These are phyloP conservation scores for Cinnamomum micranthum DNA, from an alignment of 164 flowering plant species.

Conservation along the genomic window DNA sequence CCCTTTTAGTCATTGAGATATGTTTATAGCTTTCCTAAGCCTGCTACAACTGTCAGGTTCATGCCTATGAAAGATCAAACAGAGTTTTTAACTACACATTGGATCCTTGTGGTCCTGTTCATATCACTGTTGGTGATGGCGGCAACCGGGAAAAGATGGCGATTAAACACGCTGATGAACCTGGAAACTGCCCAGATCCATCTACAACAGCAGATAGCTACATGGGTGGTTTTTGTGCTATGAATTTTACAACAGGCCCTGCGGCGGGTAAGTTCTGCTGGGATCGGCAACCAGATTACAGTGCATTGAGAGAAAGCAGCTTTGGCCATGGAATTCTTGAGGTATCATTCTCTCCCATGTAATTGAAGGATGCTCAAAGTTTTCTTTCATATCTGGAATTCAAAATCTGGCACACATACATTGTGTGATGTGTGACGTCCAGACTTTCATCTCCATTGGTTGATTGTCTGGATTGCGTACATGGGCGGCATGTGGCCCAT, in stretches of 20 bases:
- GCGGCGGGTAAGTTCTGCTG: conserved; percentile 85
- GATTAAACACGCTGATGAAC: conserved; percentile 71
- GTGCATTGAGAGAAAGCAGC: conserved; percentile 91
- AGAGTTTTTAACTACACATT: conserved; percentile 78
- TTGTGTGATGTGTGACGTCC: no score
- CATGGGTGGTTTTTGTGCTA: conserved; percentile 82
- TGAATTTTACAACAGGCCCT: conserved; percentile 80
- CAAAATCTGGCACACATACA: no score
- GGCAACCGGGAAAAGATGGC: conserved; percentile 89
- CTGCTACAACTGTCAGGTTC: conserved; percentile 46
- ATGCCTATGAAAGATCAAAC: conserved; percentile 96
- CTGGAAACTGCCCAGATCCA: conserved; percentile 84
- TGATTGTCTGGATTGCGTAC: no score
- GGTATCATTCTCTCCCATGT: conserved; percentile 36
- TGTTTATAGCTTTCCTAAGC: neutral
- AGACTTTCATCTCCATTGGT: no score
- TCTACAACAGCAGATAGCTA: conserved; percentile 52
- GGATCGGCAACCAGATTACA: conserved; percentile 91
- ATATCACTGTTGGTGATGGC: conserved; percentile 82
- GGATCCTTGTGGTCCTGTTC: conserved; percentile 89
- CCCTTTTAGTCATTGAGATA: no score
- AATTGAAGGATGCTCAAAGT: no score
- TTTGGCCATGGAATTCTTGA: conserved; percentile 94
- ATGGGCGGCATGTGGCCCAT: no score
- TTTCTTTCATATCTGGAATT: no score